Evolutionary conservation across 2,329 filamentous ascomycete genomes (phyloP).

Genomic region (Fusarium pseudonygamai): DNA sequence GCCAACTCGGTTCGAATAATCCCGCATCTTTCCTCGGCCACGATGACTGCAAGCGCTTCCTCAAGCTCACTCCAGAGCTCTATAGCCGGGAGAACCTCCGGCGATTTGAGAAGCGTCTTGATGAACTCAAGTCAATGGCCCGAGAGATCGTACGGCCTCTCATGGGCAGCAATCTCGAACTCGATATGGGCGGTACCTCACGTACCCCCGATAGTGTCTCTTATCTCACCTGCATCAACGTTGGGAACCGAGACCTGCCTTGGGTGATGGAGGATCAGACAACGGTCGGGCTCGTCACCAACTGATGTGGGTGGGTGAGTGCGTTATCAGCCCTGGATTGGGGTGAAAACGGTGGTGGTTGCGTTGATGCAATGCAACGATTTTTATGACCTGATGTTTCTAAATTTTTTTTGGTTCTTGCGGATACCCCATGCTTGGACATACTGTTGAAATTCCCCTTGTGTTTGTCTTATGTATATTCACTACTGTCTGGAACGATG

Average conservation of each 20-base stretch:
- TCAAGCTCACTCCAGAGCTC: conserved; percentile 82
- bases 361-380: conserved; percentile 35
- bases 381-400: conserved; percentile 37
- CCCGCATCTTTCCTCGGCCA: conserved; percentile 75
- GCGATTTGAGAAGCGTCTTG: conserved; percentile 85
- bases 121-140: conserved; percentile 87
- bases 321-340: not conserved
- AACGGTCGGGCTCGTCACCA: conserved; percentile 21
- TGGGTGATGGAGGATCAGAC: conserved; percentile 55
- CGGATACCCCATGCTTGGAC: conserved; percentile 40
- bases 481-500: conserved; percentile 11
- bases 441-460: conserved; percentile 30
- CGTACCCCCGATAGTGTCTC: conserved; percentile 55
- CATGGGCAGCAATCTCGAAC: conserved; percentile 85
- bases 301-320: conserved; percentile 9
- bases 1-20: conserved; percentile 73
- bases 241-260: conserved; percentile 60
- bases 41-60: conserved; percentile 89
- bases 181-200: conserved; percentile 68
- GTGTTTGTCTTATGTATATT: conserved; percentile 29
- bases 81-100: conserved; percentile 89
- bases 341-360: conserved; percentile 11
- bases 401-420: conserved; percentile 29
- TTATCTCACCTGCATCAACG: conserved; percentile 62
- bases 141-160: conserved; percentile 84